These are phyloP conservation scores for Ocimum tenuiflorum DNA, from an alignment of 257 asterid species.

Conservation along the genomic window DNA sequence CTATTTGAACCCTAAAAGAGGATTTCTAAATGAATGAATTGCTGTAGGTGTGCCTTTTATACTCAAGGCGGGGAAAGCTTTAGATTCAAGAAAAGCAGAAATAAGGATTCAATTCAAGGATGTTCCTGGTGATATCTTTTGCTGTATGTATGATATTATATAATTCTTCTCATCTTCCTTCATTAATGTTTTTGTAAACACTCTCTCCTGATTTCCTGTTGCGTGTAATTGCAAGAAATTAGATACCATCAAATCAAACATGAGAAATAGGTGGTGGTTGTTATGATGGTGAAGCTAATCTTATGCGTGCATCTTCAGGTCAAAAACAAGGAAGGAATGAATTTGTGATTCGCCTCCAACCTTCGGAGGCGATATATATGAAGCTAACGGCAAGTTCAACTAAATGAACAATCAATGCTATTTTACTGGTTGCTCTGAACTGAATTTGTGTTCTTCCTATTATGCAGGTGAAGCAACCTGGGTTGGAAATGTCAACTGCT, in stretches of 20 bases:
- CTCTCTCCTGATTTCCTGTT: not conserved
- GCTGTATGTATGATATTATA: slow-evolving; percentile 35
- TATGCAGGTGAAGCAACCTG: slow-evolving; percentile 93
- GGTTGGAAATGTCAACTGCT: slow-evolving; percentile 81
- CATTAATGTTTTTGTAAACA: not conserved
- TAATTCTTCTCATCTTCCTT: not conserved
- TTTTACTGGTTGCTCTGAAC: not conserved
- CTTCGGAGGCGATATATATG: slow-evolving; percentile 97
- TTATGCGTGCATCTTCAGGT: slow-evolving; percentile 39
- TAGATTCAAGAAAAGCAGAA: slow-evolving; percentile 90
- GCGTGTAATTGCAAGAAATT: not conserved
- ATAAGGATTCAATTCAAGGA: slow-evolving; percentile 93
- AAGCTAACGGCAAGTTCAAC: slow-evolving; percentile 64
- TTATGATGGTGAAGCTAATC: too few species aligned
- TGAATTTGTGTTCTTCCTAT: slow-evolving; percentile 20
- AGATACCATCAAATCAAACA: too few species aligned
- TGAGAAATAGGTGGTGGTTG: too few species aligned
- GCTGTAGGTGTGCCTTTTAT: slow-evolving; percentile 91
- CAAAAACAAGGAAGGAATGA: slow-evolving; percentile 91
- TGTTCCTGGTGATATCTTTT: slow-evolving; percentile 94
- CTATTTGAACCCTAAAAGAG: too few species aligned
- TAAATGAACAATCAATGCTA: not conserved
- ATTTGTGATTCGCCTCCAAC: slow-evolving; percentile 93
- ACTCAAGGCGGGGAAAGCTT: slow-evolving; percentile 97
- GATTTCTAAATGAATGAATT: slow-evolving; percentile 7